Conservation (phyloP, 345 rosid genomes). For the Brassica incana region DNA sequence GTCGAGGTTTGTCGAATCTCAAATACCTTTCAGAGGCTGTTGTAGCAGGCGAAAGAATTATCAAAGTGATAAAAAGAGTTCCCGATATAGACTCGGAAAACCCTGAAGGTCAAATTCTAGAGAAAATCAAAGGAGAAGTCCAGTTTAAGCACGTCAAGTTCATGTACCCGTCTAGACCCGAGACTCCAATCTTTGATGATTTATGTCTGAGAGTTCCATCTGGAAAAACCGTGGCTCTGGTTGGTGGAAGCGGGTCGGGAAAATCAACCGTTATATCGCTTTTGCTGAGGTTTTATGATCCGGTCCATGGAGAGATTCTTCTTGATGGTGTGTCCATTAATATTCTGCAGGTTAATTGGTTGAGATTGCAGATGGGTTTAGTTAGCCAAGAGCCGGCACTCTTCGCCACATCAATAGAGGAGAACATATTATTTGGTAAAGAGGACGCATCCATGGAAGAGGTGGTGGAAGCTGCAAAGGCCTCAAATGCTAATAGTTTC, state of each 20-base stretch:
- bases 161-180: slow-evolving; percentile 83
- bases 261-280: slow-evolving; percentile 82
- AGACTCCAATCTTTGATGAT: slow-evolving; percentile 64
- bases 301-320: slow-evolving; percentile 69
- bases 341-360: slow-evolving; percentile 64
- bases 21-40: slow-evolving; percentile 65
- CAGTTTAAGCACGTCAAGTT: slow-evolving; percentile 79
- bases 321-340: slow-evolving; percentile 79
- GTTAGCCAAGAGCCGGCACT: slow-evolving; percentile 76
- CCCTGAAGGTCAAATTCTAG: slow-evolving; percentile 62
- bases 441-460: slow-evolving; percentile 43
- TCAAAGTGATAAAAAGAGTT: slow-evolving; percentile 59
- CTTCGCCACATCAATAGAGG: slow-evolving; percentile 73
- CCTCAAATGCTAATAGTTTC: slow-evolving; percentile 76
- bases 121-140: slow-evolving; percentile 66
- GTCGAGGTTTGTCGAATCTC: slow-evolving; percentile 58
- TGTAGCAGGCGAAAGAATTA: slow-evolving; percentile 71
- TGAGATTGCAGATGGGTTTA: slow-evolving; percentile 78
- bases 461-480: slow-evolving; percentile 75
- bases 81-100: slow-evolving; percentile 77
- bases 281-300: slow-evolving; percentile 86
- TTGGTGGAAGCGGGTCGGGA: slow-evolving; percentile 89
- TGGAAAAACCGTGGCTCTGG: slow-evolving; percentile 85
- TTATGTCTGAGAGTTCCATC: slow-evolving; percentile 69
- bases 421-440: slow-evolving; percentile 83